Evolutionary conservation across 192 early-diverging fungal genomes (phyloP).

Genomic region (Coemansia sp.): DNA sequence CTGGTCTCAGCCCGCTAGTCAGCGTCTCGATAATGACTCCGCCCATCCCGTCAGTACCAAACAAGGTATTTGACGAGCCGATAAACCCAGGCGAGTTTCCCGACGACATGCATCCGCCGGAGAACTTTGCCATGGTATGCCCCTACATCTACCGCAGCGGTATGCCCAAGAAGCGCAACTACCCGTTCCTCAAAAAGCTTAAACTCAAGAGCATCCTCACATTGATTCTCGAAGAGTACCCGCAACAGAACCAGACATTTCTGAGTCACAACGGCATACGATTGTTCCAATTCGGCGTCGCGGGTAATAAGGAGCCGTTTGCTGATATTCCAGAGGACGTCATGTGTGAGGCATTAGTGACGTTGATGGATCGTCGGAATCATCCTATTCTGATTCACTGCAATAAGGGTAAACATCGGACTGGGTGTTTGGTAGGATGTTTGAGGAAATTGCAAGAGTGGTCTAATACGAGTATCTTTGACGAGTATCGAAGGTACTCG

Average conservation of each 20-base stretch:
- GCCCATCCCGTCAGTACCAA: neutral
- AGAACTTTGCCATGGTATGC: slow-evolving; percentile 96
- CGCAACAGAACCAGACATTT: slow-evolving; percentile 84
- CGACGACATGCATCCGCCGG: slow-evolving; percentile 77
- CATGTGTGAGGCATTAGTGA: slow-evolving; percentile 35
- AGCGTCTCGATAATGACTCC: slow-evolving; percentile 38
- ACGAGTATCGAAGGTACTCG: slow-evolving; percentile 93
- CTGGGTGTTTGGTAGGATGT: slow-evolving; percentile 93
- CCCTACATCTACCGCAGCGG: slow-evolving; percentile 92
- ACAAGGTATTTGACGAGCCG: neutral
- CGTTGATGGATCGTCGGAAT: slow-evolving; percentile 62
- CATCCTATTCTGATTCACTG: slow-evolving; percentile 93
- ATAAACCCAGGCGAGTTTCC: slow-evolving; percentile 18
- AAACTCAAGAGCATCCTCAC: slow-evolving; percentile 89
- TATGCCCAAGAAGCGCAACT: slow-evolving; percentile 91
- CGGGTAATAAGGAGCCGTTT: slow-evolving; percentile 83
- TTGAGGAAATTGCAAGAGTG: slow-evolving; percentile 93
- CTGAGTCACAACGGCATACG: slow-evolving; percentile 74
- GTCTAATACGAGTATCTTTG: slow-evolving; percentile 95
- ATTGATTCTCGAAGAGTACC: slow-evolving; percentile 91
- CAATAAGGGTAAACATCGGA: slow-evolving; percentile 98
- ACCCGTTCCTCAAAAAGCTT: slow-evolving; percentile 85
- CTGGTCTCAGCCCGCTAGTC: slow-evolving; percentile 21
- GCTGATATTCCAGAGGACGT: slow-evolving; percentile 54
- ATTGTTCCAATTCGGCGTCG: slow-evolving; percentile 85